These are phyloP conservation scores for Marasmius sp. DNA, from an alignment of 1,284 basidiomycete genomes.

Conservation along the genomic window DNA sequence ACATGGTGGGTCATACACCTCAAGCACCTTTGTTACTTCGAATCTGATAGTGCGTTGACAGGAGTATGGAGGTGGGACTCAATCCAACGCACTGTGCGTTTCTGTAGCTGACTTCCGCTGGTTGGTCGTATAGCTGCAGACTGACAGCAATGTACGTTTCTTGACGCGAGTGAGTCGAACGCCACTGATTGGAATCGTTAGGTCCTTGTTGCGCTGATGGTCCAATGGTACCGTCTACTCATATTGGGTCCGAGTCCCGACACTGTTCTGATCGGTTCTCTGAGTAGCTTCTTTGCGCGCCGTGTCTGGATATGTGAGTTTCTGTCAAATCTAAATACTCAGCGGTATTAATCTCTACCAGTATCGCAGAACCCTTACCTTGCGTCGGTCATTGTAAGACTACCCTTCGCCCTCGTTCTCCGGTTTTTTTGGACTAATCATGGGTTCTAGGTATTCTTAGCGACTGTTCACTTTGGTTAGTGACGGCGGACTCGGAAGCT, in stretches of 20 bases:
- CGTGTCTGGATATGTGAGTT: constrained; percentile 40
- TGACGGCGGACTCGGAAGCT: constrained; percentile 7
- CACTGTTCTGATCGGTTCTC: background rate
- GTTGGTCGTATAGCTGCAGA: constrained; percentile 33
- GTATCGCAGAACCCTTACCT: constrained; percentile 36
- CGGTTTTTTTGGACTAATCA: background rate
- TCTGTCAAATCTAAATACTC: background rate
- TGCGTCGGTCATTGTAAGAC: constrained; percentile 34
- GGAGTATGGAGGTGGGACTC: constrained; percentile 39
- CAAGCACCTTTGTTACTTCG: background rate
- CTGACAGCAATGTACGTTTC: constrained; percentile 38
- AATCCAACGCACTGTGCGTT: background rate
- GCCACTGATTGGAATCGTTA: constrained; percentile 9
- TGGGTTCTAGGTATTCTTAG: constrained; percentile 29
- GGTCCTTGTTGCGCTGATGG: constrained; percentile 43
- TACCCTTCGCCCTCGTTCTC: background rate
- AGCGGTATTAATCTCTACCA: constrained; percentile 15
- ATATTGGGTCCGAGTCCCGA: background rate
- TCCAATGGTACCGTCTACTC: constrained; percentile 33
- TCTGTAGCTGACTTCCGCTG: background rate
- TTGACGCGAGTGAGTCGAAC: background rate
- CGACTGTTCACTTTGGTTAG: constrained; percentile 37
- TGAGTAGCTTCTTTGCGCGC: constrained; percentile 39
- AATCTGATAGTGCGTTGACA: constrained; percentile 12
- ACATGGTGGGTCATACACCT: constrained; percentile 28